Percentiles rank a stretch among this genome's conserved stretches.
These are phyloP conservation scores for Kluyveromyces siamensis DNA, from an alignment of 805 yeast genomes.

Conservation along the genomic window DNA sequence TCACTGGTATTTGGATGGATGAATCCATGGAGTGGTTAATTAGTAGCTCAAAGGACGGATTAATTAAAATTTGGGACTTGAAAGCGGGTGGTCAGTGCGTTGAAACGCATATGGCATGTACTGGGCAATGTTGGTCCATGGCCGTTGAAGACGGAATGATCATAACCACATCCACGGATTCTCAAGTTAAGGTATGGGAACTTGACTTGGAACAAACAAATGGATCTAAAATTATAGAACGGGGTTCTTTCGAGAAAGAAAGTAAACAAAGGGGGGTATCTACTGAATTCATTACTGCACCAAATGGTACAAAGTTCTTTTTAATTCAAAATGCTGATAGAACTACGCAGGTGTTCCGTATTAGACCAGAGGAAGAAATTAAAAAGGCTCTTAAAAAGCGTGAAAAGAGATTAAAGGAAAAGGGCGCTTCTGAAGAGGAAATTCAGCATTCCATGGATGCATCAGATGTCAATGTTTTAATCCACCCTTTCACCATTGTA, in stretches of 20 bases:
- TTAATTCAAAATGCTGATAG: conserved; percentile 73
- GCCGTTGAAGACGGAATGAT: conserved; percentile 39
- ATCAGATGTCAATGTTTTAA: conserved; percentile 44
- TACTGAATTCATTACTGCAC: conserved; percentile 37
- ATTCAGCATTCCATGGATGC: conserved; percentile 40
- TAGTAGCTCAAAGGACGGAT: conserved; percentile 80
- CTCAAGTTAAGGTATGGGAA: conserved; percentile 77
- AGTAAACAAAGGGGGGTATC: conserved; percentile 64
- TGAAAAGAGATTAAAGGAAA: conserved; percentile 67
- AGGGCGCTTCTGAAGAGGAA: conserved; percentile 56
- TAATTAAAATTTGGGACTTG: conserved; percentile 89
- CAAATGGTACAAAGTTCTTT: conserved; percentile 35
- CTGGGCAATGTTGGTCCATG: conserved; percentile 89
- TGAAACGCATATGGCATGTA: conserved; percentile 90
- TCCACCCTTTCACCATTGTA: conserved; percentile 60
- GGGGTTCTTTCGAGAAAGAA: conserved; percentile 65
- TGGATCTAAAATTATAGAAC: conserved; percentile 43
- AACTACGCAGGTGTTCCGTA: conserved; percentile 69
- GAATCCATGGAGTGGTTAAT: conserved; percentile 66
- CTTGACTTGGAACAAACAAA: conserved; percentile 49
- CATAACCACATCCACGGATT: conserved; percentile 71
- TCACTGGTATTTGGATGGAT: conserved; percentile 65
- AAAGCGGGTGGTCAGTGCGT: conserved; percentile 72
- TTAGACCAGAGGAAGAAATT: conserved; percentile 69
- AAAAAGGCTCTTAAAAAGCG: conserved; percentile 68